phyloP scores from a whole-genome alignment of 176 grass and related monocot genomes.

The Saccharum officinarum region DNA sequence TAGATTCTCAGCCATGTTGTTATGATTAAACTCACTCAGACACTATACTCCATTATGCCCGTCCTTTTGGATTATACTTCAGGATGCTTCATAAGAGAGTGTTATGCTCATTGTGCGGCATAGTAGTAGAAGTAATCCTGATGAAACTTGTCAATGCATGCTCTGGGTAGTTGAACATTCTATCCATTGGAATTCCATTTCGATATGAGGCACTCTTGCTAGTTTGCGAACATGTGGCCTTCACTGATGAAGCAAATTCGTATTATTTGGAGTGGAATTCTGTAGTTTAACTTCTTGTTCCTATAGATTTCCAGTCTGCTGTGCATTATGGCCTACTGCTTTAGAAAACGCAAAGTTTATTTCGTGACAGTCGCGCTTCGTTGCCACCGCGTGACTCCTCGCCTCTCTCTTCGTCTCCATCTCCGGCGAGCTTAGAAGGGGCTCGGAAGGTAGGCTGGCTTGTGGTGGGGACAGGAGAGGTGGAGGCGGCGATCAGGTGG shows the following conservation, averaged over 20 bases:
- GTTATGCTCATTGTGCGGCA: not conserved
- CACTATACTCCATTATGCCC: not conserved
- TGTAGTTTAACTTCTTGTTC: not conserved
- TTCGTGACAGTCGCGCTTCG: too few species aligned
- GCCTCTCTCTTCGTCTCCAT: too few species aligned
- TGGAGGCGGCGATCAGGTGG: too few species aligned
- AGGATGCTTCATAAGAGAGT: not conserved
- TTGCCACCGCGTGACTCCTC: too few species aligned
- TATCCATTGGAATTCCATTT: not conserved
- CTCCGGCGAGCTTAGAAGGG: too few species aligned
- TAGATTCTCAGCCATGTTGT: constrained; percentile 8
- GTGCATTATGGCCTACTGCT: not conserved
- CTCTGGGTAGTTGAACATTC: not conserved
- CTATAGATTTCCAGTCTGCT: not conserved
- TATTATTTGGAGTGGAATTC: not conserved
- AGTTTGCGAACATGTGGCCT: not conserved
- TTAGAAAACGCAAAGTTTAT: not conserved
- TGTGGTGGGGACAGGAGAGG: too few species aligned
- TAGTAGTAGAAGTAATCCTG: constrained; percentile 12
- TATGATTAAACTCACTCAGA: not conserved
- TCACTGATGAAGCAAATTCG: too few species aligned
- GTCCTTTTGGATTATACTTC: not conserved
- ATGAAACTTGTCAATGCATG: not conserved
- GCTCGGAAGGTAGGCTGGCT: too few species aligned
- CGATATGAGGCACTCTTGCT: not conserved